Conservation (phyloP, 208 protist species). For the Trypanosoma grayi region DNA sequence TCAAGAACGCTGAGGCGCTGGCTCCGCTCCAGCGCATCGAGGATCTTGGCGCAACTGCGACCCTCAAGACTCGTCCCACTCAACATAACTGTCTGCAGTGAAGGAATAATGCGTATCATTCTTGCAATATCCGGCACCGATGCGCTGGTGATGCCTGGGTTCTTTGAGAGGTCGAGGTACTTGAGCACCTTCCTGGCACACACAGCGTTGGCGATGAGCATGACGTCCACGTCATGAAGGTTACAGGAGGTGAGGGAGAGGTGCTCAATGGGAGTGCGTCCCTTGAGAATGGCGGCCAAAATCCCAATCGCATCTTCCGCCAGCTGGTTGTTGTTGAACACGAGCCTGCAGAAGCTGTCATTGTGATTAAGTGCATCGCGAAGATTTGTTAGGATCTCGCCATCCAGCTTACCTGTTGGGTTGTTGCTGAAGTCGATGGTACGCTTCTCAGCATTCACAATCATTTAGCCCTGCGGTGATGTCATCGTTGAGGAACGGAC, state of each 20-base stretch:
- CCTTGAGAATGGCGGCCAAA: constrained; percentile 63
- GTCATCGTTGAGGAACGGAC: neutral
- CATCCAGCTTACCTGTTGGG: constrained; percentile 49
- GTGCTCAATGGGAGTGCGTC: constrained; percentile 36
- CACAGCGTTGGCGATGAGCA: constrained; percentile 52
- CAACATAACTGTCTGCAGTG: constrained; percentile 38
- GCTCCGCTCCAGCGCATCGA: constrained; percentile 38
- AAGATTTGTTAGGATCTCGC: constrained; percentile 43
- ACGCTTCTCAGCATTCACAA: constrained; percentile 25
- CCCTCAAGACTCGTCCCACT: constrained; percentile 39
- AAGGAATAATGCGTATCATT: constrained; percentile 40
- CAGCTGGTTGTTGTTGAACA: constrained; percentile 60
- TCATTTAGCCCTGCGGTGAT: neutral
- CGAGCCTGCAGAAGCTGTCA: constrained; percentile 50
- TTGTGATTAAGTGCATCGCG: constrained; percentile 46
- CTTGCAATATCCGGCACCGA: constrained; percentile 33
- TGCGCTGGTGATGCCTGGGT: constrained; percentile 51
- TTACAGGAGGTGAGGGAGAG: constrained; percentile 55
- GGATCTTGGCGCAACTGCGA: constrained; percentile 32
- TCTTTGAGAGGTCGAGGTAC: constrained; percentile 62
- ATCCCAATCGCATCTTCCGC: constrained; percentile 52
- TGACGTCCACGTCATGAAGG: constrained; percentile 63
- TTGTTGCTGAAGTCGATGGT: constrained; percentile 64
- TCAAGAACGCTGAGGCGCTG: constrained; percentile 38
- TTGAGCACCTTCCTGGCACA: constrained; percentile 28